Percentiles rank a stretch among this genome's conserved stretches.
Evolutionary conservation across 1,139 yeast species (phyloP).

Genomic region (Geotrichum siamense): DNA sequence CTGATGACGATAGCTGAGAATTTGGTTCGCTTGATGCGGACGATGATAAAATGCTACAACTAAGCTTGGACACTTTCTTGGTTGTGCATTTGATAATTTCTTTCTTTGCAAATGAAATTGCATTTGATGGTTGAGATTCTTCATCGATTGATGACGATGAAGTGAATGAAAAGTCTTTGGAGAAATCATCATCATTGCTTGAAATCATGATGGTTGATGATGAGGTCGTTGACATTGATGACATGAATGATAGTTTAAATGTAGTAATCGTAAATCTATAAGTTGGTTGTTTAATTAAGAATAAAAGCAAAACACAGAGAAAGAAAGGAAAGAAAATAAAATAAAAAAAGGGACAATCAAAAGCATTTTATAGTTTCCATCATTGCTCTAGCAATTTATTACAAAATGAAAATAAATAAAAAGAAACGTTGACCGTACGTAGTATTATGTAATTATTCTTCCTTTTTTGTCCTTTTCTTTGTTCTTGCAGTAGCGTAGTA

Average conservation of each 20-base stretch:
- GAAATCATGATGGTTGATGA: background rate
- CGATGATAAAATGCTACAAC: background rate
- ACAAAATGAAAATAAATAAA: too few species aligned
- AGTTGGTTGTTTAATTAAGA: too few species aligned
- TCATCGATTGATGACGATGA: background rate
- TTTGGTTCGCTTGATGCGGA: background rate
- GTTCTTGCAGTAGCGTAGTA: too few species aligned
- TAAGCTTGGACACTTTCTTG: slow-evolving; percentile 1
- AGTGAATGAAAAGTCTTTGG: slow-evolving; percentile 1
- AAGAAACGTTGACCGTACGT: too few species aligned
- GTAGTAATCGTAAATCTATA: background rate
- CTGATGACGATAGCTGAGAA: background rate
- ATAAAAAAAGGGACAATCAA: background rate
- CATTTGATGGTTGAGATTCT: background rate
- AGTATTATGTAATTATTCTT: too few species aligned
- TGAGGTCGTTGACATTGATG: background rate
- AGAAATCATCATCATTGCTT: background rate
- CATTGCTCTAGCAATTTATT: too few species aligned
- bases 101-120: background rate
- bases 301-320: too few species aligned
- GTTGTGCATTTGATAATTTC: background rate
- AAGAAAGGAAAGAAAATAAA: too few species aligned
- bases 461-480: too few species aligned
- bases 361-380: background rate
- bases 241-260: background rate